Conservation (phyloP, 2,329 filamentous ascomycete species). For the Sordariomycetes sp. region DNA sequence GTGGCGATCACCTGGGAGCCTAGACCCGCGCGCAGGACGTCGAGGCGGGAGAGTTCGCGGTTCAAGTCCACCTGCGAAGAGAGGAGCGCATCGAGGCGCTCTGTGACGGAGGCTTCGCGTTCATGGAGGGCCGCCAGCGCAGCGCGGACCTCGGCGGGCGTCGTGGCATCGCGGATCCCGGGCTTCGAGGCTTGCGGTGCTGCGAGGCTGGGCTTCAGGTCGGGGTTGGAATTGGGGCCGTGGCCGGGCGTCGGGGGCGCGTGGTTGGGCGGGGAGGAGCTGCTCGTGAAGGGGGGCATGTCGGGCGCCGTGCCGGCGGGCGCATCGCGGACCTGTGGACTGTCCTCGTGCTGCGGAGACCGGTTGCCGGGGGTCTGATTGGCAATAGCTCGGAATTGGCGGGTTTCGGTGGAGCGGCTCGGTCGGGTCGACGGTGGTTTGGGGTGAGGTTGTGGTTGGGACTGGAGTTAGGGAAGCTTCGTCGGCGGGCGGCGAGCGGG, state of each 20-base stretch:
- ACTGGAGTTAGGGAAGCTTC: neutral
- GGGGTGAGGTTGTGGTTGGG: neutral
- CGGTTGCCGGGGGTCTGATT: neutral
- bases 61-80: slow-evolving; percentile 77
- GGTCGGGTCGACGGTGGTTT: neutral
- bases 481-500: neutral
- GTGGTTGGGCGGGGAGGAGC: neutral
- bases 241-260: slow-evolving; percentile 21
- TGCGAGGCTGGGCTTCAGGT: slow-evolving; percentile 5
- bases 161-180: slow-evolving; percentile 55
- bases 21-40: slow-evolving; percentile 77
- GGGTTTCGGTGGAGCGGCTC: neutral
- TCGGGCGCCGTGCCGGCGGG: slow-evolving; percentile 22
- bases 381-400: neutral
- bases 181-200: slow-evolving; percentile 10
- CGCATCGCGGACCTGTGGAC: slow-evolving; percentile 24
- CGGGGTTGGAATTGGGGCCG: slow-evolving; percentile 5
- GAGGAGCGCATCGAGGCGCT: slow-evolving; percentile 62
- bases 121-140: slow-evolving; percentile 62
- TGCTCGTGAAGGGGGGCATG: slow-evolving; percentile 32
- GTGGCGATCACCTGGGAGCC: slow-evolving; percentile 78
- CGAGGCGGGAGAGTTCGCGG: slow-evolving; percentile 74
- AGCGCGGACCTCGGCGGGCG: slow-evolving; percentile 65
- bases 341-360: neutral
- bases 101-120: slow-evolving; percentile 62